Conservation (phyloP, 768 basidiomycete species). For the Hirschioporus abietinus region DNA sequence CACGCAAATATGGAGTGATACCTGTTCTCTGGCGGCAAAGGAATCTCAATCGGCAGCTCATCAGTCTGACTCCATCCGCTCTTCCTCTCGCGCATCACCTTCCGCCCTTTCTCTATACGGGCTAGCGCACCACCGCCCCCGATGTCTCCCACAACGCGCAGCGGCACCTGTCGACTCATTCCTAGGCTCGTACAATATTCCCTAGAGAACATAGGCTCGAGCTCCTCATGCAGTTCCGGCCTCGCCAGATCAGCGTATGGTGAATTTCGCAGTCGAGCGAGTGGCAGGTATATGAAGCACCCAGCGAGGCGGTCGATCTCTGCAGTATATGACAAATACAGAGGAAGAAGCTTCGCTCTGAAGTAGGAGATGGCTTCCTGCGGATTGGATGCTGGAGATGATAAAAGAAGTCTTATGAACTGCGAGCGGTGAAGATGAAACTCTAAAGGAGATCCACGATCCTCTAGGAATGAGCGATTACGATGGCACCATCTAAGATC, state of each 20-base stretch:
- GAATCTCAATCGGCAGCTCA: slow-evolving; percentile 94
- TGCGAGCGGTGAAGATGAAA: slow-evolving; percentile 90
- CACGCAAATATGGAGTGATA: slow-evolving; percentile 98
- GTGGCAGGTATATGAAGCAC: slow-evolving; percentile 66
- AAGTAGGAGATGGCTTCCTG: slow-evolving; percentile 71
- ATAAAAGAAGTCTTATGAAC: slow-evolving; percentile 73
- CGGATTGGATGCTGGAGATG: slow-evolving; percentile 52
- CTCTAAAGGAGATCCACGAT: slow-evolving; percentile 75
- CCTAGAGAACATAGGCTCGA: slow-evolving; percentile 79
- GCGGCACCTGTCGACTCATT: slow-evolving; percentile 84
- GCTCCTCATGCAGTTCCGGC: slow-evolving; percentile 66
- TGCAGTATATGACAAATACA: slow-evolving; percentile 52
- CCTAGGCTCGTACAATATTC: slow-evolving; percentile 86
- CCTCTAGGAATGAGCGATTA: slow-evolving; percentile 60
- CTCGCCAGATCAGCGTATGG: slow-evolving; percentile 73
- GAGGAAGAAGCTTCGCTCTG: slow-evolving; percentile 53
- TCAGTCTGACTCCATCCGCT: slow-evolving; percentile 89
- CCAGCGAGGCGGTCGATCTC: slow-evolving; percentile 71
- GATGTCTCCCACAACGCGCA: slow-evolving; percentile 87
- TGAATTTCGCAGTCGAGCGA: slow-evolving; percentile 56
- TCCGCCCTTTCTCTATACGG: slow-evolving; percentile 89
- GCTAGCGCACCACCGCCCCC: slow-evolving; percentile 89
- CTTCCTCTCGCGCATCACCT: slow-evolving; percentile 89
- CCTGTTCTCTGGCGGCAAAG: slow-evolving; percentile 75
- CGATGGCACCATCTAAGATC: slow-evolving; percentile 71